A percentile compares a stretch with the other conserved stretches of the same genome.
phyloP scores from a whole-genome alignment of 148 eudicot species.

The Arbutus unedo region DNA sequence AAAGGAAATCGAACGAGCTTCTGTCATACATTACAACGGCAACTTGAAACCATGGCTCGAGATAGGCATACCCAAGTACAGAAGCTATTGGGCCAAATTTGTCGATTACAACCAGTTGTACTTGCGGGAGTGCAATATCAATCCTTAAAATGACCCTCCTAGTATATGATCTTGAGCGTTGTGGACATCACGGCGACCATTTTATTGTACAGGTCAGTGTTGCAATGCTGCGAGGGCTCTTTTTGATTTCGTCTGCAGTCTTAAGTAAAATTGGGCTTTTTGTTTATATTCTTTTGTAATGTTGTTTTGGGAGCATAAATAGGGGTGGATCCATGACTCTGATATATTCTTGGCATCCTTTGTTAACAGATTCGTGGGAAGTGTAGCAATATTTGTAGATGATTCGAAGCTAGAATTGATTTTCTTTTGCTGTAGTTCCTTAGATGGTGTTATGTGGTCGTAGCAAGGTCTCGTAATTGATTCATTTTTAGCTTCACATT shows the following conservation, averaged over 20 bases:
- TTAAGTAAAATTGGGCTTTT: background rate
- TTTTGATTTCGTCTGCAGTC: background rate
- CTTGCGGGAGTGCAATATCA: constrained; percentile 80
- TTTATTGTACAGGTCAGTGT: constrained; percentile 20
- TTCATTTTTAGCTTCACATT: no score
- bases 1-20: constrained; percentile 67
- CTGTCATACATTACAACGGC: constrained; percentile 81
- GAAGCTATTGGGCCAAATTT: constrained; percentile 61
- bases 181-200: constrained; percentile 2
- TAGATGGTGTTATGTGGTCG: no score
- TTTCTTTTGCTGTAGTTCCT: background rate
- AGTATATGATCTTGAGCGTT: background rate
- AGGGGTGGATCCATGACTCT: background rate
- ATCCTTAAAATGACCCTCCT: constrained; percentile 36
- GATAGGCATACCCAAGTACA: constrained; percentile 70
- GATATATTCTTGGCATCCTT: background rate
- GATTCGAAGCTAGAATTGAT: background rate
- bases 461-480: no score
- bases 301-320: background rate
- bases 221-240: background rate
- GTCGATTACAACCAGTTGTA: constrained; percentile 60
- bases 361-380: background rate
- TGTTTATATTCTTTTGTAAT: background rate
- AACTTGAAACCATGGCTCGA: constrained; percentile 97
- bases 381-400: constrained; percentile 1